Evolutionary conservation across 2,329 filamentous ascomycete genomes (phyloP).

Genomic region (Fusarium marasasianum): DNA sequence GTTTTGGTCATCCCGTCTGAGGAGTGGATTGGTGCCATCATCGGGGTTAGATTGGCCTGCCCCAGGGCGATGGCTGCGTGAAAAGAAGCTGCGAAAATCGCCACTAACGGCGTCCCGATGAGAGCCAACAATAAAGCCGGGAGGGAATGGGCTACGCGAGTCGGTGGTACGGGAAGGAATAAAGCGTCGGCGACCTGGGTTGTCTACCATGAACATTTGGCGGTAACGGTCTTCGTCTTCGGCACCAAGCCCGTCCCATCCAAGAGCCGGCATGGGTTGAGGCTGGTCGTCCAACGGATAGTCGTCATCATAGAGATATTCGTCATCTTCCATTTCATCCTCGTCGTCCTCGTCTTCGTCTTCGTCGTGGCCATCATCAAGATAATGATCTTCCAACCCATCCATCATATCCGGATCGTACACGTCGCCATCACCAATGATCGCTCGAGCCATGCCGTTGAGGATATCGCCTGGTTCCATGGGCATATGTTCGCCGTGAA

Average conservation of each 20-base stretch:
- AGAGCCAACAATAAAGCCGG: slow-evolving; percentile 61
- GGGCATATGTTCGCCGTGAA: slow-evolving; percentile 61
- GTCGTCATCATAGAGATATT: slow-evolving; percentile 69
- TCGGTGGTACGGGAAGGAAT: slow-evolving; percentile 48
- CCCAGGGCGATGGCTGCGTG: slow-evolving; percentile 62
- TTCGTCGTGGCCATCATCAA: slow-evolving; percentile 68
- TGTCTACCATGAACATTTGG: slow-evolving; percentile 61
- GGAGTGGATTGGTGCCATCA: slow-evolving; percentile 86
- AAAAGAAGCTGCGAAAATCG: slow-evolving; percentile 62
- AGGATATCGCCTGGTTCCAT: slow-evolving; percentile 59
- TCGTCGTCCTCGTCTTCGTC: slow-evolving; percentile 71
- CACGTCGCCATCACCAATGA: slow-evolving; percentile 61
- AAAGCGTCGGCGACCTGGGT: slow-evolving; percentile 52
- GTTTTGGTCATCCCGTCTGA: slow-evolving; percentile 68
- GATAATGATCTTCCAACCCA: slow-evolving; percentile 61
- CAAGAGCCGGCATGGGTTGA: slow-evolving; percentile 59
- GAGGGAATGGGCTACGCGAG: slow-evolving; percentile 69
- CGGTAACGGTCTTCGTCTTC: slow-evolving; percentile 61
- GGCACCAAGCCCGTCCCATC: slow-evolving; percentile 66
- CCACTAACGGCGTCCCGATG: slow-evolving; percentile 61
- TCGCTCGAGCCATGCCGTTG: slow-evolving; percentile 65
- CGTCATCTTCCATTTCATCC: slow-evolving; percentile 75
- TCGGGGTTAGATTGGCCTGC: slow-evolving; percentile 69
- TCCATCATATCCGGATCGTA: slow-evolving; percentile 64
- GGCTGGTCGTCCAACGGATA: slow-evolving; percentile 60